phyloP scores from a whole-genome alignment of 2,329 filamentous ascomycete species.

The Hymenoscyphus albidus region DNA sequence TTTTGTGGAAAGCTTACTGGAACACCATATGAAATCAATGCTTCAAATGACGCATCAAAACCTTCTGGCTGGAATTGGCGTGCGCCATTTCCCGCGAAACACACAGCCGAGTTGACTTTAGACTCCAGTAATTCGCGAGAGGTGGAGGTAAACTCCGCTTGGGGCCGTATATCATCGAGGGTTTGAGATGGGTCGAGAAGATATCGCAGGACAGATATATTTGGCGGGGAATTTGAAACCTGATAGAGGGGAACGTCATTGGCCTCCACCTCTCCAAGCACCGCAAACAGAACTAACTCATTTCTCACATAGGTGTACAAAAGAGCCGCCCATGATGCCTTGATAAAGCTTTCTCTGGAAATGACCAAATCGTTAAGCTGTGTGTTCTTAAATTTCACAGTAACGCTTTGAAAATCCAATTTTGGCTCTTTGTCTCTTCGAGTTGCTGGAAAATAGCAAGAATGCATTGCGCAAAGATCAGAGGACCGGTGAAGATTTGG shows the following conservation, averaged over 20 bases:
- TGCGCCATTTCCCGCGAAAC: neutral
- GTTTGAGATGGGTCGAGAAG: neutral
- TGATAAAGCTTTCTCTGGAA: neutral
- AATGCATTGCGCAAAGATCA: neutral
- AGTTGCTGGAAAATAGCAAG: neutral
- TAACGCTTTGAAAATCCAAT: neutral
- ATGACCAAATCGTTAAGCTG: neutral
- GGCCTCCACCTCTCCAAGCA: neutral
- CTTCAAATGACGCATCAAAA: neutral
- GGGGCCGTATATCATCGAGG: neutral
- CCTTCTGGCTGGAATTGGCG: too few relatives aligned
- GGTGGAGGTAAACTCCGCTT: neutral
- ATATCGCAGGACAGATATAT: neutral
- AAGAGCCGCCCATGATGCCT: neutral
- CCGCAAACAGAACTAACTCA: neutral
- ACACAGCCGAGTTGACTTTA: neutral
- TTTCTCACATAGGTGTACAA: neutral
- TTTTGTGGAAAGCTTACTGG: neutral
- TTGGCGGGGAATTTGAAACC: neutral
- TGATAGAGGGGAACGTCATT: neutral
- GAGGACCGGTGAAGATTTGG: neutral
- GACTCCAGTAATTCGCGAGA: neutral
- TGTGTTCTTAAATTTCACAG: neutral
- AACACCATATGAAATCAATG: neutral
- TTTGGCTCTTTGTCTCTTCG: neutral